Evolutionary conservation across 768 basidiomycete genomes (phyloP), one percentile per base, ranked within the genome.

Genomic region (Tulasnella sp.): DNA sequence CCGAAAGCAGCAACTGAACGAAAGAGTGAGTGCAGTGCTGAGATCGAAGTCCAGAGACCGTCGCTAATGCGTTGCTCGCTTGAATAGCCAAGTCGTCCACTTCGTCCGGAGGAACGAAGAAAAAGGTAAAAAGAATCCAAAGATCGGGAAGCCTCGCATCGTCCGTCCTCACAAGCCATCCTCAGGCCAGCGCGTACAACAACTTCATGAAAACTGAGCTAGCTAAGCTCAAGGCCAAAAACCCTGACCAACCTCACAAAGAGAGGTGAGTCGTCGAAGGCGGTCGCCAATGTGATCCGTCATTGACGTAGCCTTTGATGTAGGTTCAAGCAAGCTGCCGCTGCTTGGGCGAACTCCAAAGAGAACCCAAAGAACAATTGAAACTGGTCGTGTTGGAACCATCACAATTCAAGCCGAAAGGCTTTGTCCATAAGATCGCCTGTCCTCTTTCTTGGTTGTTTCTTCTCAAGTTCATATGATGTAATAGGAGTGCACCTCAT

Each of bases 141-240:
- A 19, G n/a, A 32, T 65, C 16, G 37, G 66, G 16, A 40, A 1
- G 19, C 36, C 34, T 34, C 34, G 11, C 22, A 5, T 16, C 32
- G 5, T 32, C 22, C 52, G 32, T 42, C 19, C 37, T 47, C 34
- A 36, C n/a, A 32, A 36, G 11, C 35, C 42, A 52, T 19, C 19
- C n/a, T 26, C 22, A 74, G 74, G 65, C 74, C 35, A 69, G 62
- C 59, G 72, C 74, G 26, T 75, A 75, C 59, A 75, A 75, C 42
- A 67, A 69, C n/a, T 75, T 69, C 62, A 75, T 75, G 74, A 75
- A 75, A 72, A 73, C 68, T 29, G 74, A 73, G 72, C 72, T 75
- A 3, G 74, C 74, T 34, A 73, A 75, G 72, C 72, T 75, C 41
- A 75, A 75, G 72, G 72, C 73, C 32, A 73, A 75, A 67, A 68